Base-by-base conservation (phyloP, 805 yeast genomes). In the Starmera pachycereana region DNA sequence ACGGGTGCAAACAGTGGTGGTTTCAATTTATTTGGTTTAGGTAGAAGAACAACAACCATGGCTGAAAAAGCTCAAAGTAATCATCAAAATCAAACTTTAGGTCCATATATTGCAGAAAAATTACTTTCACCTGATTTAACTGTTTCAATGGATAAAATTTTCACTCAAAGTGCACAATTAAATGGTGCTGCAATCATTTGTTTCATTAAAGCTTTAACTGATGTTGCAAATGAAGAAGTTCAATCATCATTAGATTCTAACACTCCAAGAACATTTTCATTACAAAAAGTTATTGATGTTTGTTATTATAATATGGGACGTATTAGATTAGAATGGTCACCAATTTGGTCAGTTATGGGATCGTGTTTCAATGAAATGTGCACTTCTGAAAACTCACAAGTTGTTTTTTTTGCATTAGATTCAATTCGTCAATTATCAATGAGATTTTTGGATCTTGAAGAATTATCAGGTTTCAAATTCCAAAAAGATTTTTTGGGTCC, bases 281-380 rank as follows among this genome's bases (percentile, higher is more conserved):
- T 92, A 46, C 97, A 88, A 56, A 92, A 92, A 57, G 84, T 92
- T 71, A 95, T 92, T 39, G 98, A 94, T 61, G 95, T 92, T 34
- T 90, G 97, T 62, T 90, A 92, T 61, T 92, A 94, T 66, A 94
- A 94, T 58, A 92, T 92, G 97, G 78, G 78, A 38, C 83, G 98
- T 66, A 89, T 92, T 51, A 77, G 96, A 59, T 79, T 92, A 45
- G 96, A 94, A 62, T 92, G 98, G 97, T 77, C 95, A 6, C 90
- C 86, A 40, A 69, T 92, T 43, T 92, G 99, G 99, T 75, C 83
- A 12, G 82, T 85, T 9, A 84, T 92, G 84, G 96, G 95, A 12
- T 84, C 75, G 42, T 84, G 85, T 34, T 92, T 92, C 64, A 85
- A 86, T 48, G 74, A 69, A 37, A 89, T 88, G 47, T 95, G 95